These are phyloP conservation scores for Mallotus japonicus DNA, from an alignment of 441 rosid genomes.

Conservation along the genomic window DNA sequence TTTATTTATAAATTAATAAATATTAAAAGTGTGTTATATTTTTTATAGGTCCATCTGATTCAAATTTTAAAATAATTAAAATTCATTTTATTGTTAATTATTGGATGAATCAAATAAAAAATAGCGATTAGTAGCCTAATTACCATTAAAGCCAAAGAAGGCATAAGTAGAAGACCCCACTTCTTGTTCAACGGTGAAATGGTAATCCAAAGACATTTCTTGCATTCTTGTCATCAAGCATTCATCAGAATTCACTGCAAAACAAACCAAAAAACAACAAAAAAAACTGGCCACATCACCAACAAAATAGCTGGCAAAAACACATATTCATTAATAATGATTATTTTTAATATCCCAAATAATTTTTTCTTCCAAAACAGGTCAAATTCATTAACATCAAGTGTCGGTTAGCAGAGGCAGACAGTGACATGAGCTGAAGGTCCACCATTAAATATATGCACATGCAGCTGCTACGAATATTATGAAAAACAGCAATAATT, in stretches of 20 bases:
- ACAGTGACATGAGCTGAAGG: constrained; percentile 35
- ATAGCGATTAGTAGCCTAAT: background rate
- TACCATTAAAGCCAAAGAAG: constrained; percentile 96
- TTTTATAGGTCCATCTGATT: too few species aligned
- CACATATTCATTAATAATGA: background rate
- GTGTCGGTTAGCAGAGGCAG: constrained; percentile 41
- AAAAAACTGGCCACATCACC: background rate
- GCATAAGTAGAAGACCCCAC: constrained; percentile 89
- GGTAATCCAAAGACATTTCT: constrained; percentile 89
- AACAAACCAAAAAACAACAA: background rate
- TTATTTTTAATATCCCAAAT: constrained; percentile 9
- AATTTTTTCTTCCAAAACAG: background rate
- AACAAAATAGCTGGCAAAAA: constrained; percentile 33
- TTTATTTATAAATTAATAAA: too few species aligned
- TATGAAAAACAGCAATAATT: constrained; percentile 15
- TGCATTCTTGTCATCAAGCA: constrained; percentile 98
- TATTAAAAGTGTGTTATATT: too few species aligned
- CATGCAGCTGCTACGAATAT: constrained; percentile 46
- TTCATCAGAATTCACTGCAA: constrained; percentile 75
- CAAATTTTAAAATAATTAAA: background rate
- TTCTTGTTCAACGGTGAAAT: constrained; percentile 94
- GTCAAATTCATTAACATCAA: constrained; percentile 16
- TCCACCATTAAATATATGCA: constrained; percentile 45
- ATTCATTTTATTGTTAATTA: too few species aligned
- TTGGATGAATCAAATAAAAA: too few species aligned